phyloP scores from a whole-genome alignment of 441 rosid species.

The Gossypium davidsonii region DNA sequence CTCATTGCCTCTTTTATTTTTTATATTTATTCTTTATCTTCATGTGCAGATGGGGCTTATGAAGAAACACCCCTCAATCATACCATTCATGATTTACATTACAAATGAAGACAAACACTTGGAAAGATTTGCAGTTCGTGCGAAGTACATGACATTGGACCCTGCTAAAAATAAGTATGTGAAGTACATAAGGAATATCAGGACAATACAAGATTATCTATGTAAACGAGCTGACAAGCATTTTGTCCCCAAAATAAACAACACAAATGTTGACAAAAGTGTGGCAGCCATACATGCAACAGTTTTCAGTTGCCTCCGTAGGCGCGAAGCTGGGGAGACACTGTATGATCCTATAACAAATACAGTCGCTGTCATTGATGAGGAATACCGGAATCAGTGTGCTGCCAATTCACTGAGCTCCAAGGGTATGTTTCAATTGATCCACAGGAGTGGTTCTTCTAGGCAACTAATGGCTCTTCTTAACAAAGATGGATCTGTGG shows the following conservation, averaged over 20 bases:
- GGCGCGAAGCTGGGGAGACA: conserved; percentile 74
- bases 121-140: conserved; percentile 93
- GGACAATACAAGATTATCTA: conserved; percentile 89
- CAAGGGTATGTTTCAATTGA: conserved; percentile 92
- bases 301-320: conserved; percentile 85
- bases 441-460: conserved; percentile 85
- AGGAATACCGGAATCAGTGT: conserved; percentile 87
- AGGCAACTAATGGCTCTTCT: conserved; percentile 96
- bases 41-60: conserved; percentile 85
- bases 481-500: conserved; percentile 84
- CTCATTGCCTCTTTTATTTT: background rate
- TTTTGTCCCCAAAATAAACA: conserved; percentile 90
- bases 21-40: conserved; percentile 4
- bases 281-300: conserved; percentile 98
- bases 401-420: conserved; percentile 86
- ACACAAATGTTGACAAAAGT: conserved; percentile 90
- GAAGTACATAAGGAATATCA: conserved; percentile 85
- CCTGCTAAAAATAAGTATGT: conserved; percentile 94
- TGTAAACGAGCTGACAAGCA: conserved; percentile 91
- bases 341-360: conserved; percentile 71
- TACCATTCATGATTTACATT: conserved; percentile 93
- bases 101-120: conserved; percentile 90
- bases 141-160: conserved; percentile 94
- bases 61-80: conserved; percentile 94
- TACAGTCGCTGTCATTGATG: conserved; percentile 67